Base-by-base conservation (phyloP, 1,139 yeast genomes). In the Kluyveromyces sp. region DNA sequence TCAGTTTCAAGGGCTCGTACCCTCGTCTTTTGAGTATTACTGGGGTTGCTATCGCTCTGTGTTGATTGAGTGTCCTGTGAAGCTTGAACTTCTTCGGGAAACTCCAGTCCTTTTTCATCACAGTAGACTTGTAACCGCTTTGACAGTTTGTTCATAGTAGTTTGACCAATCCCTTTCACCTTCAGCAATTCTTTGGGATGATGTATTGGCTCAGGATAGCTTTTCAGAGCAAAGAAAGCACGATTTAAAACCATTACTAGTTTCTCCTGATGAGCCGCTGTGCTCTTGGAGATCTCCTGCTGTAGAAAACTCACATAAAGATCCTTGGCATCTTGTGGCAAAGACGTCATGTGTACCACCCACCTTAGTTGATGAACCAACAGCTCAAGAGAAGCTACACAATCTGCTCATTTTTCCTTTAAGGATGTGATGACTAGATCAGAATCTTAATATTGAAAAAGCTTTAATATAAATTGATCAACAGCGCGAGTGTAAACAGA, bases 151-250 rank as follows among this genome's bases (percentile, higher is more conserved):
- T 50, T 56, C 31, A 58, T 48, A 9, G 58, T 60, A 0, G 57
- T 50, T 15, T 51, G 53, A 12, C 66, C 65, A 25, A 62, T 61
- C 2, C 66, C 66, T 29, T 52, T 58, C 12, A 62, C 58, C 38
- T 56, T 57, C 28, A 50, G 50, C 13, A 62, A 45, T 41, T 58
- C 62, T 18, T 44, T 43, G 3, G 65, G 61, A 29, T 53, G 51
- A 38, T 46, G 50, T 16, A 58, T 47, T 11, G 36, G 36, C 3
- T 51, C 55, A 3, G 26, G n/a, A 16, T 50, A 33, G 3, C 46
- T 50, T 13, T 45, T 39, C 17, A 61, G 42, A 34, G 60, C 55
- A 13, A 46, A 49, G 38, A 49, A 50, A 1, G 66, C 66, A 41
- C 53, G 58, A 26, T 46, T 48, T 43, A 60, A 60, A 2, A 60